Evolutionary conservation across 179 eudicot species (phyloP), one percentile per base, ranked within the genome.

Genomic region (Spinacia oleracea): DNA sequence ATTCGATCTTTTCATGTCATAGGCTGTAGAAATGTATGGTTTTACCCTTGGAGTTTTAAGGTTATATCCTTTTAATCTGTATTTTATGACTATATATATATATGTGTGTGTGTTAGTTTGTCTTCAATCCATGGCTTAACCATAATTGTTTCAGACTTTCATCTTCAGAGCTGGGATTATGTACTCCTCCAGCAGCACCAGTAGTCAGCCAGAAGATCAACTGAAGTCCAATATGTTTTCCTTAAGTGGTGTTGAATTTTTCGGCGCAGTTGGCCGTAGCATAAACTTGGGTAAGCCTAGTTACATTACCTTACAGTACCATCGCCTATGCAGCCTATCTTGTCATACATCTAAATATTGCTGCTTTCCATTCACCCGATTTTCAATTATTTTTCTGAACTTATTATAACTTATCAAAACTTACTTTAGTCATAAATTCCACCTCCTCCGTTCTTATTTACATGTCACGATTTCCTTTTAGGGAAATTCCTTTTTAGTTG

Each of bases 121-220:
- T 53, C 31, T 77, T 65, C 83, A 68, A 65, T 74, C 86, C 77
- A 86, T 85, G 79, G 90, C 87, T 90, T 87, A 88, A 91, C 87
- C 88, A 87, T 73, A 88, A 85, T 83, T 87, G 77, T 87, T 78
- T 84, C 98, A 91, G 98, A 84, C 78, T 78, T 84, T 81, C 71
- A 84, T 87, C 84, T 93, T 82, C 97, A 95, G 98, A 89, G 98
- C 98, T 78, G 98, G 98, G 86, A 93, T 95, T 73, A 95, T 95
- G 98, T 91, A 93, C 80, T 80, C 87, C 73, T 68, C 92, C 56
- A 83, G 83, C 76, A 88, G 85, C 55, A 85, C 82, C 76, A 88
- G 85, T 48, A 85, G 8, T 65, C 85, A 86, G 60, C 81, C 76
- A 29, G 86, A 83, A 75, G 85, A 83, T 69, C 78, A 83, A 76